Evolutionary conservation across 2,329 filamentous ascomycete genomes (phyloP).

Genomic region (Fusarium denticulatum): DNA sequence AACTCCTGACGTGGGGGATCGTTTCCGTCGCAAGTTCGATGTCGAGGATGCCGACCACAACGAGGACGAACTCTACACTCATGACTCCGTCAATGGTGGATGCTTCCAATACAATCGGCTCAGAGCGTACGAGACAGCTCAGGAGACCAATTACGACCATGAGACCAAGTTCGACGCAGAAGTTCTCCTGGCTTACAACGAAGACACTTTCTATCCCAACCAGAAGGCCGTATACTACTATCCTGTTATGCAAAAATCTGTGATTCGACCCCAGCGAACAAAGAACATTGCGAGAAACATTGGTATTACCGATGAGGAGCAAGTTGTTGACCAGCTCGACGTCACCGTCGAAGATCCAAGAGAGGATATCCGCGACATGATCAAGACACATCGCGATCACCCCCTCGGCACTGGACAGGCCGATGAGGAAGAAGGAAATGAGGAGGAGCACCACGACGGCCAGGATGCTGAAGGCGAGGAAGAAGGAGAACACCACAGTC

Average conservation of each 20-base stretch:
- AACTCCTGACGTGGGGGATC: conserved; percentile 56
- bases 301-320: conserved; percentile 60
- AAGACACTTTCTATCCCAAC: conserved; percentile 59
- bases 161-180: conserved; percentile 72
- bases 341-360: conserved; percentile 65
- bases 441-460: conserved; percentile 45
- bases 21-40: conserved; percentile 71
- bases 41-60: conserved; percentile 64
- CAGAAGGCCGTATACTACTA: conserved; percentile 74
- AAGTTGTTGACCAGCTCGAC: conserved; percentile 66
- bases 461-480: conserved; percentile 43
- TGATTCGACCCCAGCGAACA: conserved; percentile 69
- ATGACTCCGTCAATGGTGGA: conserved; percentile 56
- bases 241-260: conserved; percentile 71
- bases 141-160: conserved; percentile 66
- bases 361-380: conserved; percentile 62
- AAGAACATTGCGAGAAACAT: conserved; percentile 69
- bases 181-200: conserved; percentile 67
- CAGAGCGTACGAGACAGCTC: conserved; percentile 71
- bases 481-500: conserved; percentile 29
- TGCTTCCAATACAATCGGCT: conserved; percentile 71
- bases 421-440: conserved; percentile 48
- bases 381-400: conserved; percentile 62
- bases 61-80: conserved; percentile 64
- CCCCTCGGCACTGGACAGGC: conserved; percentile 60